Conservation (phyloP, 345 rosid genomes). For the Brassica rapa region DNA sequence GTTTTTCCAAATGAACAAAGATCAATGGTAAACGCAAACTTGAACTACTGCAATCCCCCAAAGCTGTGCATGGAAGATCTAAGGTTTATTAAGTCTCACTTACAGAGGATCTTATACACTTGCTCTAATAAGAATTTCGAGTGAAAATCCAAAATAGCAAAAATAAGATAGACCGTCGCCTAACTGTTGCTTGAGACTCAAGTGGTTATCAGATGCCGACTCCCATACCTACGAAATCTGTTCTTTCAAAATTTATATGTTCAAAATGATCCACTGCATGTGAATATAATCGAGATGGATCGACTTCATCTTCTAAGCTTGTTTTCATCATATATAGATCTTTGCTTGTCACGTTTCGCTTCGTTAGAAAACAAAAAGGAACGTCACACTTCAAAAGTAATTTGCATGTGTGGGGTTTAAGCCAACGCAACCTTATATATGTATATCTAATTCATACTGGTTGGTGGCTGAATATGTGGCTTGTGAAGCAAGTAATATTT, state of each 20-base stretch:
- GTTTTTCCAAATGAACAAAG: neutral
- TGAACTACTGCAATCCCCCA: neutral
- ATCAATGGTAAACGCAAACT: neutral
- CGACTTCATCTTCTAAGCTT: neutral
- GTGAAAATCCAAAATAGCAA: neutral
- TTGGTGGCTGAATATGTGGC: too few species aligned
- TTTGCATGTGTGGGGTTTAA: too few species aligned
- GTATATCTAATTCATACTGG: too few species aligned
- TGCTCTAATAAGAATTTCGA: neutral
- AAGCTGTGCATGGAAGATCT: neutral
- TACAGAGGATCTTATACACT: neutral
- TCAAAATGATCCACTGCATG: neutral
- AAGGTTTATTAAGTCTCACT: neutral
- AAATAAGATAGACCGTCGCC: neutral
- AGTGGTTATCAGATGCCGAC: neutral
- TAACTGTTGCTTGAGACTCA: neutral
- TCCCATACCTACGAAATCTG: neutral
- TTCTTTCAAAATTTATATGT: neutral
- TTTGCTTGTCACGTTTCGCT: too few species aligned
- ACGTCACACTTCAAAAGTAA: too few species aligned
- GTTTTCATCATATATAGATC: too few species aligned
- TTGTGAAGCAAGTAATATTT: too few species aligned
- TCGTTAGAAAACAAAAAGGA: too few species aligned
- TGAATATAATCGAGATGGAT: neutral
- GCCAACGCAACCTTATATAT: too few species aligned